Conservation (phyloP, 805 yeast species). For the Candida nitratophila region DNA sequence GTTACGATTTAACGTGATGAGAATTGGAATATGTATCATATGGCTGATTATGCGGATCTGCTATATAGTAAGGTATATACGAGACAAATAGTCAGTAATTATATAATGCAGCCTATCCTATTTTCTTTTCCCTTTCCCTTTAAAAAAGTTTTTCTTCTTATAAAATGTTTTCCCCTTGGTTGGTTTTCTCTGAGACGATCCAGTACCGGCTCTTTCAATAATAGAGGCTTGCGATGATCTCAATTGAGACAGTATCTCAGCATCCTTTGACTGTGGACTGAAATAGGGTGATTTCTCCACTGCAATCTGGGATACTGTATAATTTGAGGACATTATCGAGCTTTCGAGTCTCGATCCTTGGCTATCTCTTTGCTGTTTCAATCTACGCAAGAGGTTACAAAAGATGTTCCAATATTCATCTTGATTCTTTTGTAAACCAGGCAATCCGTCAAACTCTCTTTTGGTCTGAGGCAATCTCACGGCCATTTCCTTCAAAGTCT, state of each 20-base stretch:
- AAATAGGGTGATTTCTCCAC: conserved; percentile 9
- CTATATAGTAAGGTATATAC: too few species aligned
- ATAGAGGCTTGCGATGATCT: background rate
- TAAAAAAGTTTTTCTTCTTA: background rate
- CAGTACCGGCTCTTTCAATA: background rate
- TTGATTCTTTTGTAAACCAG: conserved; percentile 27
- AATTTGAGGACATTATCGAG: conserved; percentile 12
- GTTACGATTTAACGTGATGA: too few species aligned
- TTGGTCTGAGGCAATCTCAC: conserved; percentile 43
- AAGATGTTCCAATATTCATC: conserved; percentile 19
- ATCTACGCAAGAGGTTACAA: conserved; percentile 14
- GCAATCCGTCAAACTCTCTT: conserved; percentile 35
- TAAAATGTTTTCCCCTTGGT: background rate
- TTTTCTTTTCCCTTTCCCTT: background rate
- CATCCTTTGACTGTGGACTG: conserved; percentile 1
- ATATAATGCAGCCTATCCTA: too few species aligned
- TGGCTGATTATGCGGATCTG: too few species aligned
- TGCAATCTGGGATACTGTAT: conserved; percentile 1
- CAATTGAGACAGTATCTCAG: conserved; percentile 9
- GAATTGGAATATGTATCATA: too few species aligned
- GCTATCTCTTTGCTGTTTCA: conserved; percentile 13
- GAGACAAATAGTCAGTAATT: too few species aligned
- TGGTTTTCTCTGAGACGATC: background rate
- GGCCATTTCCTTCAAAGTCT: conserved; percentile 49
- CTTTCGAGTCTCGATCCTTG: background rate